phyloP scores from a whole-genome alignment of 768 basidiomycete genomes.

The Termitomyces sp. region DNA sequence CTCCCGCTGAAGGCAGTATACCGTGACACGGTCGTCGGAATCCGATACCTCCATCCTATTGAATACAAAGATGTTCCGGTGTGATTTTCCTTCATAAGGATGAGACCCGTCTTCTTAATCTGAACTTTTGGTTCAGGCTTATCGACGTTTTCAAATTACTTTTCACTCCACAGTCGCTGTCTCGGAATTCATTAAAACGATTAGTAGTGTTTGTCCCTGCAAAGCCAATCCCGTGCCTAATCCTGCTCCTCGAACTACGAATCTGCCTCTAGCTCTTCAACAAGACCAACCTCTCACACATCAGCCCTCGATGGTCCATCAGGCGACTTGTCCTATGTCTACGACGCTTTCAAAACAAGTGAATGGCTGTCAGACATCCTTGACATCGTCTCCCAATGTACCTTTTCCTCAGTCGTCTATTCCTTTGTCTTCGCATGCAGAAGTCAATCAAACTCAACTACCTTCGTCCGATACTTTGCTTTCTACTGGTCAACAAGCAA shows the following conservation, averaged over 20 bases:
- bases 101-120: slow-evolving; percentile 10
- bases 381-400: slow-evolving; percentile 11
- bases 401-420: neutral
- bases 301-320: slow-evolving; percentile 1
- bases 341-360: neutral
- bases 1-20: slow-evolving; percentile 80
- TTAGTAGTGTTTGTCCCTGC: slow-evolving; percentile 71
- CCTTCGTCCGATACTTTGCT: slow-evolving; percentile 1
- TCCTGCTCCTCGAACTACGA: slow-evolving; percentile 5
- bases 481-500: neutral
- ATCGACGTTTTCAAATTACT: slow-evolving; percentile 73
- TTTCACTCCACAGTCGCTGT: slow-evolving; percentile 48
- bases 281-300: slow-evolving; percentile 5
- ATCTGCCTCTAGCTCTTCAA: slow-evolving; percentile 5
- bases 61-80: slow-evolving; percentile 17
- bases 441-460: neutral
- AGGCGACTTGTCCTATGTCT: neutral
- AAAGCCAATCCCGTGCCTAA: slow-evolving; percentile 42
- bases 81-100: neutral
- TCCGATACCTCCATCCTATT: slow-evolving; percentile 62
- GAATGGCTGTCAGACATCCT: neutral
- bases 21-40: slow-evolving; percentile 65
- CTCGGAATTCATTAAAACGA: slow-evolving; percentile 51
- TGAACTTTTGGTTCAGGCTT: slow-evolving; percentile 38
- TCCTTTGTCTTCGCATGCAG: slow-evolving; percentile 4